These are phyloP conservation scores for Aleurites moluccanus DNA, from an alignment of 441 rosid species.

Conservation along the genomic window DNA sequence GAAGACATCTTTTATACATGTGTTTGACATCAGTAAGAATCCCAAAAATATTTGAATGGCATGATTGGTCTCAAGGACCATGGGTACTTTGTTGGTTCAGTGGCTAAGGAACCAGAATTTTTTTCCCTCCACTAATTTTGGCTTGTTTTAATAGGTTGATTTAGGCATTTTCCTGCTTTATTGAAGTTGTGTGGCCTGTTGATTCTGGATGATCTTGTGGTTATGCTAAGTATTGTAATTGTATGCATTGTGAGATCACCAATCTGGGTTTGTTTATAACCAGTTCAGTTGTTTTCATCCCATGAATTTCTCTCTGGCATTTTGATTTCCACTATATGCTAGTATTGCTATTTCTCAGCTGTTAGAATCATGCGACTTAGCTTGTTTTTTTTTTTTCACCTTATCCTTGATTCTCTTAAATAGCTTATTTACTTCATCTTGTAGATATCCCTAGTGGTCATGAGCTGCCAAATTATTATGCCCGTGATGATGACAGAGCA, in stretches of 20 bases:
- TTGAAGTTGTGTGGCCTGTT: neutral
- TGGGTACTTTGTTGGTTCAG: too few species aligned
- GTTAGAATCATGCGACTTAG: neutral
- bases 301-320: neutral
- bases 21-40: neutral
- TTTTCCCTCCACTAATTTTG: too few species aligned
- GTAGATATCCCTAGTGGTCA: constrained; percentile 44
- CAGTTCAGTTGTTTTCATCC: neutral
- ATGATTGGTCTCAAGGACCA: neutral
- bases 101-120: too few species aligned
- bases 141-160: too few species aligned
- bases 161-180: too few species aligned
- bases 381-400: neutral
- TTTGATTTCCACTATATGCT: neutral
- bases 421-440: constrained; percentile 28
- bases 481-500: constrained; percentile 53
- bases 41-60: neutral
- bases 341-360: neutral
- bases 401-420: neutral
- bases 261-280: neutral
- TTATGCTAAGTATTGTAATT: neutral
- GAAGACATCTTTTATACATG: neutral
- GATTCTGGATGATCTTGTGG: neutral
- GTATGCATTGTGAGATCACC: neutral
- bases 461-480: constrained; percentile 43